Percentiles rank a stretch among this genome's conserved stretches.
phyloP scores from a whole-genome alignment of 1,284 basidiomycete genomes.

The Porodaedalea pini region DNA sequence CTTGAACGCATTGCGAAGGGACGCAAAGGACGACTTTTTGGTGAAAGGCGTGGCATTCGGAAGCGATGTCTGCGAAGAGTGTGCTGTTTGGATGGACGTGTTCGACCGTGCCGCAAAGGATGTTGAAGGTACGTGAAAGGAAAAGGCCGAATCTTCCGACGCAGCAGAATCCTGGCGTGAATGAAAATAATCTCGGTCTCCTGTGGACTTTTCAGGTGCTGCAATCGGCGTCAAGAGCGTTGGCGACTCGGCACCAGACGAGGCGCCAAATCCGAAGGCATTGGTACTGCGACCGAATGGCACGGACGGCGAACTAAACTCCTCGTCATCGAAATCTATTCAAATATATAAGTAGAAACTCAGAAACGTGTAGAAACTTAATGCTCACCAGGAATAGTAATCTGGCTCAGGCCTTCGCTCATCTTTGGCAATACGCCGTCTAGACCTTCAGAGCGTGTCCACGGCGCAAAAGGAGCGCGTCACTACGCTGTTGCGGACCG shows the following conservation, averaged over 20 bases:
- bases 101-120: constrained; percentile 38
- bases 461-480: not conserved
- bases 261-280: constrained; percentile 36
- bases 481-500: too few relatives aligned
- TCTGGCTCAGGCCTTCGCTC: constrained; percentile 43
- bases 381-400: constrained; percentile 72
- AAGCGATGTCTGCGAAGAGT: constrained; percentile 68
- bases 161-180: constrained; percentile 70
- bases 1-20: constrained; percentile 87
- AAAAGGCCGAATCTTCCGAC: constrained; percentile 63
- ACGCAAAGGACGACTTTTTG: constrained; percentile 84
- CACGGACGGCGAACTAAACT: constrained; percentile 55
- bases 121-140: constrained; percentile 34
- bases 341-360: not conserved
- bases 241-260: constrained; percentile 63
- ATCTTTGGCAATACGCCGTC: constrained; percentile 5
- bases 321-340: constrained; percentile 70
- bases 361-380: constrained; percentile 7
- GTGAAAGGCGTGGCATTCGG: constrained; percentile 58
- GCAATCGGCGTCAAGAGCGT: constrained; percentile 50
- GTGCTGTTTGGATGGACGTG: constrained; percentile 52
- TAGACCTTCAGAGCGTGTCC: not conserved
- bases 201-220: constrained; percentile 28
- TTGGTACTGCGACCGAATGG: constrained; percentile 57
- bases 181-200: constrained; percentile 67